A percentile compares a stretch with the other conserved stretches of the same genome.
These are phyloP conservation scores for Bidens hawaiensis DNA, from an alignment of 140 eudicot species.

Conservation along the genomic window DNA sequence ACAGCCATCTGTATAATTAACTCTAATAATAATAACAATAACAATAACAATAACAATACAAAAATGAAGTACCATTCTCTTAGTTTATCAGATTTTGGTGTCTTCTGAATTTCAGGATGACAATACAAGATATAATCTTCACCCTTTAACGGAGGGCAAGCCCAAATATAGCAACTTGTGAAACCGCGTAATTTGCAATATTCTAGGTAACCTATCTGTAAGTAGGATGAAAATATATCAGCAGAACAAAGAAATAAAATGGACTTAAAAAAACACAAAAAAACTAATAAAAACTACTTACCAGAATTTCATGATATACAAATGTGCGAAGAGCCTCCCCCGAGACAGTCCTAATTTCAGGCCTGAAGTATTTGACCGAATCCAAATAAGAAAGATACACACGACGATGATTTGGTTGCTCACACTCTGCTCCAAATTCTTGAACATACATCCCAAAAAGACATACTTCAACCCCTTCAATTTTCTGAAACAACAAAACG, in stretches of 20 bases:
- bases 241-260: not conserved
- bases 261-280: not conserved
- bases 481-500: constrained; percentile 79
- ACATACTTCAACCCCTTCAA: constrained; percentile 99
- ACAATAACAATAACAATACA: not conserved
- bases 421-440: constrained; percentile 87
- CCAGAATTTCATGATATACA: constrained; percentile 98
- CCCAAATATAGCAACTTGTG: constrained; percentile 98
- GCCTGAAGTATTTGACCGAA: constrained; percentile 93
- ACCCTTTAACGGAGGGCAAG: constrained; percentile 99
- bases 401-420: constrained; percentile 93
- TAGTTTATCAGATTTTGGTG: constrained; percentile 93
- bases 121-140: constrained; percentile 97
- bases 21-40: not conserved
- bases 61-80: constrained; percentile 64
- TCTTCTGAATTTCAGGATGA: constrained; percentile 97
- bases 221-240: not conserved
- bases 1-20: no score
- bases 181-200: constrained; percentile 88
- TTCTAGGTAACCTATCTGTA: constrained; percentile 88
- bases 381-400: constrained; percentile 93
- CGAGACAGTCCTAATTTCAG: constrained; percentile 73
- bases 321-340: constrained; percentile 98
- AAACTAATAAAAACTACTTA: constrained; percentile 22
- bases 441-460: constrained; percentile 98